Conservation (phyloP, 768 basidiomycete species). For the Myochromella boudieri region DNA sequence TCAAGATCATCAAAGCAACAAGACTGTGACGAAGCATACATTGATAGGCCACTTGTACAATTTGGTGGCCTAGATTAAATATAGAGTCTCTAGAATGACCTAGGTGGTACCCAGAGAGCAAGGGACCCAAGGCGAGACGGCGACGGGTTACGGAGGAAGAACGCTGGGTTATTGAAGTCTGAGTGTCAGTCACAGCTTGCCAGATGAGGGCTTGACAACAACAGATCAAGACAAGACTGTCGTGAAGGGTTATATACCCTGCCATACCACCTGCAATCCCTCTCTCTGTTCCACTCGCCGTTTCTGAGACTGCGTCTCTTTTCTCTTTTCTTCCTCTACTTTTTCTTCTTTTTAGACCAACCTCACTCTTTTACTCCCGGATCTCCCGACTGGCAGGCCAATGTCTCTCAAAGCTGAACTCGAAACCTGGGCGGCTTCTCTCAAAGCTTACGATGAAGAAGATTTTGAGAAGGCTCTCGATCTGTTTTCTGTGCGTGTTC, state of each 20-base stretch:
- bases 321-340: slow-evolving; percentile 21
- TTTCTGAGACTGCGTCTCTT: slow-evolving; percentile 47
- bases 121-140: no score
- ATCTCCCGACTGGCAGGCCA: slow-evolving; percentile 23
- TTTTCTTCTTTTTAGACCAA: slow-evolving; percentile 20
- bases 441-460: slow-evolving; percentile 84
- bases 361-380: slow-evolving; percentile 22
- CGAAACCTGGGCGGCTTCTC: slow-evolving; percentile 84
- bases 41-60: no score
- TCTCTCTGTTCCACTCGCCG: slow-evolving; percentile 25
- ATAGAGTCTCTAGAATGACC: slow-evolving; percentile 1
- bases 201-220: slow-evolving; percentile 33
- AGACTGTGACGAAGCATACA: neutral
- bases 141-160: neutral
- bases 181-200: slow-evolving; percentile 11
- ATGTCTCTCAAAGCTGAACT: slow-evolving; percentile 77
- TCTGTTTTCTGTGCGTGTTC: slow-evolving; percentile 66
- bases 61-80: neutral
- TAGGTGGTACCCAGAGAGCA: neutral
- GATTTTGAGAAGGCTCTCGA: slow-evolving; percentile 76
- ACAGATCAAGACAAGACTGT: slow-evolving; percentile 17
- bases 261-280: slow-evolving; percentile 17
- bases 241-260: slow-evolving; percentile 16
- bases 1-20: slow-evolving; percentile 5
- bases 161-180: neutral